phyloP scores from a whole-genome alignment of 2,329 filamentous ascomycete species.

The Aspergillus bombycis region DNA sequence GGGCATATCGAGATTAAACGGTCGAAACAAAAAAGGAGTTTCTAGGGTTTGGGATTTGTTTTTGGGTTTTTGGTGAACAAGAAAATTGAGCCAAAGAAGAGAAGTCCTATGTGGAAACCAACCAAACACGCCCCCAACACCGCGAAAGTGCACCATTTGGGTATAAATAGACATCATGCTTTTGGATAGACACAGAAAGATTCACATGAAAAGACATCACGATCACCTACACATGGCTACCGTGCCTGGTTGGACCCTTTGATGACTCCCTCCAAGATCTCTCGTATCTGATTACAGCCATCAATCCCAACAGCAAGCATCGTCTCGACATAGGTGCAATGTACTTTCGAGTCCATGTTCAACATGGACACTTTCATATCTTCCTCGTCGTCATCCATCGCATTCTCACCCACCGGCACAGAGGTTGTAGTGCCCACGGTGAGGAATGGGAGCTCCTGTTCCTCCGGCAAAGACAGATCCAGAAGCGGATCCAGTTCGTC shows the following conservation, averaged over 20 bases:
- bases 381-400: constrained; percentile 49
- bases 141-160: constrained; percentile 2
- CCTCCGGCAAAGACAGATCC: constrained; percentile 49
- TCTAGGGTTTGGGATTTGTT: not conserved
- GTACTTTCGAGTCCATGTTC: constrained; percentile 86
- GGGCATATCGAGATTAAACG: not conserved
- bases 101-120: not conserved
- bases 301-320: constrained; percentile 93
- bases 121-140: not conserved
- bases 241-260: constrained; percentile 19
- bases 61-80: not conserved
- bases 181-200: constrained; percentile 2
- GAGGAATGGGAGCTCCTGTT: constrained; percentile 81
- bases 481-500: constrained; percentile 49
- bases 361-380: constrained; percentile 70
- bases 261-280: constrained; percentile 79
- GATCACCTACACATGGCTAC: constrained; percentile 2
- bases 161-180: constrained; percentile 1
- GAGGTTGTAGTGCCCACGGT: constrained; percentile 72
- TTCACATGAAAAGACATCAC: not conserved
- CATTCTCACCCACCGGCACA: constrained; percentile 57
- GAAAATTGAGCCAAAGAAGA: not conserved
- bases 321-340: constrained; percentile 76
- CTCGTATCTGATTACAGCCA: constrained; percentile 82
- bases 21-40: not conserved